A percentile compares a stretch with the other conserved stretches of the same genome.
Evolutionary conservation across 2,329 filamentous ascomycete species (phyloP).

Genomic region (Nemania sp.): DNA sequence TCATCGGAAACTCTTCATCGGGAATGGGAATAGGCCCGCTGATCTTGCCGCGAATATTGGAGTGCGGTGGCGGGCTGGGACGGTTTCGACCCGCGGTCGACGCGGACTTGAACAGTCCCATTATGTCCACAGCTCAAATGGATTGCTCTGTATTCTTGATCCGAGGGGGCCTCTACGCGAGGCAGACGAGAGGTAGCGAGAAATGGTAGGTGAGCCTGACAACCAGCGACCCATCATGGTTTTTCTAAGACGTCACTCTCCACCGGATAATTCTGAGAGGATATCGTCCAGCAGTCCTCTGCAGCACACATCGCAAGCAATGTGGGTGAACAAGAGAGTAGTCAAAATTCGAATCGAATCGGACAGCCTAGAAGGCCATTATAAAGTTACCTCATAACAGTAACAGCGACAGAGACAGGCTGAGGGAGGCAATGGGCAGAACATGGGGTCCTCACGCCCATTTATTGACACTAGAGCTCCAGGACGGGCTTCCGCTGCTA

Average conservation of each 20-base stretch:
- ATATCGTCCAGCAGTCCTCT: constrained; percentile 43
- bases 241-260: constrained; percentile 31
- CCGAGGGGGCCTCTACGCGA: constrained; percentile 39
- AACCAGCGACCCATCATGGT: constrained; percentile 47
- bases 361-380: constrained; percentile 38
- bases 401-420: constrained; percentile 42
- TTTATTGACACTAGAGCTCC: constrained; percentile 45
- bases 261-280: constrained; percentile 41
- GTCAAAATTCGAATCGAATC: constrained; percentile 44
- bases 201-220: constrained; percentile 38
- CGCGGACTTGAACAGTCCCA: constrained; percentile 61
- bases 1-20: constrained; percentile 67
- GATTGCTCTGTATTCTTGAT: constrained; percentile 20
- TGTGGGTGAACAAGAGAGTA: constrained; percentile 47
- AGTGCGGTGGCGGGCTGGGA: constrained; percentile 51
- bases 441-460: constrained; percentile 42
- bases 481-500: constrained; percentile 44
- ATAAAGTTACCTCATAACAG: constrained; percentile 42
- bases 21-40: constrained; percentile 72
- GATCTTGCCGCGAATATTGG: constrained; percentile 69
- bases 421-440: constrained; percentile 40
- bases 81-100: constrained; percentile 55
- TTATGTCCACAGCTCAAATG: constrained; percentile 39
- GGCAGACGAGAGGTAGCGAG: constrained; percentile 36
- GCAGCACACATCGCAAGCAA: constrained; percentile 52